These are phyloP conservation scores for Purpureocillium takamizusanense DNA, from an alignment of 2,329 filamentous ascomycete species.

Conservation along the genomic window DNA sequence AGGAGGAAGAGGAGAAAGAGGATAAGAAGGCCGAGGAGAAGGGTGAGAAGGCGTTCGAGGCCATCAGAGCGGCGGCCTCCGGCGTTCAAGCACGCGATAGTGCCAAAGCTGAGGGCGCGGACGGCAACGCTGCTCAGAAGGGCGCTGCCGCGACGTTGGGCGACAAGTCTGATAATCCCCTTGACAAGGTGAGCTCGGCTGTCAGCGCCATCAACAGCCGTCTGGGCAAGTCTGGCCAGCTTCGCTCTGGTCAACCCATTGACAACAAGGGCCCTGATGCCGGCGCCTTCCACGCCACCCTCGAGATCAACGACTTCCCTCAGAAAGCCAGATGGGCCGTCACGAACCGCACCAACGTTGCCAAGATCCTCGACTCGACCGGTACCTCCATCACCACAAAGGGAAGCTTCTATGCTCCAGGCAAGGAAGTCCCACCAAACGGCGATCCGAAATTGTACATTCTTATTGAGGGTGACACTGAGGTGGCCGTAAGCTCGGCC, in stretches of 20 bases:
- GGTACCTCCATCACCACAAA: constrained; percentile 97
- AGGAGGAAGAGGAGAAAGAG: constrained; percentile 74
- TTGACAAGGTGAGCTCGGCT: constrained; percentile 84
- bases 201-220: constrained; percentile 87
- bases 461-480: constrained; percentile 93
- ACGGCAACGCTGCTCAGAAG: constrained; percentile 24
- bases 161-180: constrained; percentile 54
- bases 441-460: constrained; percentile 95
- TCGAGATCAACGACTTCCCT: constrained; percentile 99
- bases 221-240: constrained; percentile 78
- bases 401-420: constrained; percentile 76
- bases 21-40: constrained; percentile 72
- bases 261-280: constrained; percentile 98
- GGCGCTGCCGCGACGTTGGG: constrained; percentile 46
- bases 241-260: constrained; percentile 86
- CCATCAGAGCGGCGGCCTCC: constrained; percentile 54
- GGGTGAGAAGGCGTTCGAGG: constrained; percentile 56
- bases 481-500: constrained; percentile 81
- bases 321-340: constrained; percentile 98
- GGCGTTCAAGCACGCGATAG: constrained; percentile 44
- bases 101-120: constrained; percentile 31
- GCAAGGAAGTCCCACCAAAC: constrained; percentile 67
- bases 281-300: constrained; percentile 88
- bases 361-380: constrained; percentile 91
- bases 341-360: constrained; percentile 95